Percentiles rank a stretch among this genome's conserved stretches.
phyloP scores from a whole-genome alignment of 1,139 yeast species.

The Yamadazyma sp. region DNA sequence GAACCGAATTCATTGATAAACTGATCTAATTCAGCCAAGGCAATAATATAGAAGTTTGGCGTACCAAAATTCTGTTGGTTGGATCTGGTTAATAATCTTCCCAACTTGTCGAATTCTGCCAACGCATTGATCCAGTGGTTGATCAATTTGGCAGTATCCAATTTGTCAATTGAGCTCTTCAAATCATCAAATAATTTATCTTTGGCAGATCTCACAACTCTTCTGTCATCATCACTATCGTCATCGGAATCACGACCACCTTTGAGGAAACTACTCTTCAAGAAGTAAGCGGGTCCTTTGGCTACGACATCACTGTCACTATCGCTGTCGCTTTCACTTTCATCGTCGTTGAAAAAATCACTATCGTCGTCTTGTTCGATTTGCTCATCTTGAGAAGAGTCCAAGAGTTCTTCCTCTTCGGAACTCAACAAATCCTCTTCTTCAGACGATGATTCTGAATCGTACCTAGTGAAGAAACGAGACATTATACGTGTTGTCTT shows the following conservation, averaged over 20 bases:
- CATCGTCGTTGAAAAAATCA: conserved; percentile 29
- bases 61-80: conserved; percentile 71
- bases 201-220: conserved; percentile 89
- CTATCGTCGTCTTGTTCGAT: conserved; percentile 35
- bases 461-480: conserved; percentile 70
- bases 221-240: conserved; percentile 66
- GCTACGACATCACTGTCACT: conserved; percentile 40
- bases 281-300: conserved; percentile 57
- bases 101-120: conserved; percentile 75
- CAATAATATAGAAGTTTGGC: conserved; percentile 71
- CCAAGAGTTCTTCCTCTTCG: conserved; percentile 54
- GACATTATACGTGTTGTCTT: conserved; percentile 46
- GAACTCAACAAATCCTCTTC: conserved; percentile 72
- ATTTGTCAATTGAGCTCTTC: conserved; percentile 61
- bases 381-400: conserved; percentile 47
- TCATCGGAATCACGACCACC: conserved; percentile 50
- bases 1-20: conserved; percentile 54
- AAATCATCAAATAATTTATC: conserved; percentile 91
- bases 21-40: conserved; percentile 73
- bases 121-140: conserved; percentile 82
- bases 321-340: conserved; percentile 41
- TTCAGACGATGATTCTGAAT: conserved; percentile 70
- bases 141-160: conserved; percentile 68
- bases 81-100: conserved; percentile 64
- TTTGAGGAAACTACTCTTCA: conserved; percentile 53